Base-by-base conservation (phyloP, 208 protist genomes). In the Zelonia costaricensis region DNA sequence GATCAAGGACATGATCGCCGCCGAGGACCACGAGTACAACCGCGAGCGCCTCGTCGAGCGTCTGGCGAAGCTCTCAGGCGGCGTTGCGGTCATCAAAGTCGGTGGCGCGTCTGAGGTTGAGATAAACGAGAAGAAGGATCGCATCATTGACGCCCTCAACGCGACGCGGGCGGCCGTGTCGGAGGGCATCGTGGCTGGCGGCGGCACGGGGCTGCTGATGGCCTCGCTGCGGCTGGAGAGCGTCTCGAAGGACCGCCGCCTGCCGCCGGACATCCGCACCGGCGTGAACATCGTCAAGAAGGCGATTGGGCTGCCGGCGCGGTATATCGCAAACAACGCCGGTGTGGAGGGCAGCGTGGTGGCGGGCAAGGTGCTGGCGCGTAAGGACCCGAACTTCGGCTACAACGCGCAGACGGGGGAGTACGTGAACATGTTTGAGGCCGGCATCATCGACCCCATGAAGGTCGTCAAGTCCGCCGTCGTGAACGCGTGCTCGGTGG, bases 401-500 rank as follows among this genome's bases (percentile, higher is more conserved):
- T 99, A 97, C 82, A 94, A 99, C 74, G 97, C 97, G 1, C 83
- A 94, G 62, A 98, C 80, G 10, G 87, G 84, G 47, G 70, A 98
- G 69, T 99, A 98, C 74, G 86, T 90, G 54, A 93, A 99, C 77
- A 99, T 99, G 98, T 93, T 99, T 66, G 67, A 96, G 53, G 86
- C 82, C 7, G 99, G 99, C 65, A 99, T 99, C 74, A 97, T 99
- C 69, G 99, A 99, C 82, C 99, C 99, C 44, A 98, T 98, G 76
- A 99, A 99, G 87, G 99, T 99, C 18, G 98, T 99, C 36, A 91
- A 98, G 59, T 98, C 97, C 12, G 97, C 98, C 10, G 86, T 99
- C 1, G 81, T 98, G 27, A 98, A 99, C 69, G 97, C 98, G n/a
- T 91, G 97, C 56, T 97, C 90, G 33, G 98, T 99, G 13, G 90